Evolutionary conservation across 495 filamentous ascomycete species (phyloP).

Genomic region (Cercophora newfieldiana): DNA sequence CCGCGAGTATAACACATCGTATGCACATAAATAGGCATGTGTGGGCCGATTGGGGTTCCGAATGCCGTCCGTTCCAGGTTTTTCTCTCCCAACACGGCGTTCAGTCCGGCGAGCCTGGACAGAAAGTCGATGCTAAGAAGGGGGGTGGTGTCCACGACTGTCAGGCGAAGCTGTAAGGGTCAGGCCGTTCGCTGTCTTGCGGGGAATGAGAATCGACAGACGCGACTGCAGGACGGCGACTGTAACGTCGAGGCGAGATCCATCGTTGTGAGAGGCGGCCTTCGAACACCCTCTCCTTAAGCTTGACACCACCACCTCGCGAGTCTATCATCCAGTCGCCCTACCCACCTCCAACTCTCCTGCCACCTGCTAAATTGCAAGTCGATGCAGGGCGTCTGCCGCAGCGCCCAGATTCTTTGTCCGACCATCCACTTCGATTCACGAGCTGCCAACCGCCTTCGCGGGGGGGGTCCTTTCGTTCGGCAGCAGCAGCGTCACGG

Average conservation of each 20-base stretch:
- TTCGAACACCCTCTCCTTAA: background rate
- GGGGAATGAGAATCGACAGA: conserved; percentile 6
- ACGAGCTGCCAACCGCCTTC: background rate
- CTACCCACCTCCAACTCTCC: background rate
- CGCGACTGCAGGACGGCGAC: background rate
- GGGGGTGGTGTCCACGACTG: background rate
- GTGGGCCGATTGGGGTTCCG: conserved; percentile 7
- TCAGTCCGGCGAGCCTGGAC: background rate
- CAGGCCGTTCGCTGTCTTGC: background rate
- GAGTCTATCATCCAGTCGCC: background rate
- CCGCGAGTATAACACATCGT: background rate
- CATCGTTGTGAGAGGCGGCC: conserved; percentile 3
- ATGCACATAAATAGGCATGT: conserved; percentile 2
- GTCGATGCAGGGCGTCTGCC: conserved; percentile 1
- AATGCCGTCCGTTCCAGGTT: conserved; percentile 2
- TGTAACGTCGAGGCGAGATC: conserved; percentile 6
- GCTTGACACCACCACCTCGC: conserved; percentile 7
- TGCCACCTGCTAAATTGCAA: background rate
- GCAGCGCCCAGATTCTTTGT: background rate
- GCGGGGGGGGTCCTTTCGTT: background rate
- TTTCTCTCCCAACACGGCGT: background rate
- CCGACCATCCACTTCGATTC: background rate
- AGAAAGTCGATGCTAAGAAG: background rate
- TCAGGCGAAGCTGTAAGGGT: background rate
- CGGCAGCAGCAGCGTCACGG: conserved; percentile 1